Conservation (phyloP, 495 filamentous ascomycete genomes). For the Sabuloglossum arenarium region DNA sequence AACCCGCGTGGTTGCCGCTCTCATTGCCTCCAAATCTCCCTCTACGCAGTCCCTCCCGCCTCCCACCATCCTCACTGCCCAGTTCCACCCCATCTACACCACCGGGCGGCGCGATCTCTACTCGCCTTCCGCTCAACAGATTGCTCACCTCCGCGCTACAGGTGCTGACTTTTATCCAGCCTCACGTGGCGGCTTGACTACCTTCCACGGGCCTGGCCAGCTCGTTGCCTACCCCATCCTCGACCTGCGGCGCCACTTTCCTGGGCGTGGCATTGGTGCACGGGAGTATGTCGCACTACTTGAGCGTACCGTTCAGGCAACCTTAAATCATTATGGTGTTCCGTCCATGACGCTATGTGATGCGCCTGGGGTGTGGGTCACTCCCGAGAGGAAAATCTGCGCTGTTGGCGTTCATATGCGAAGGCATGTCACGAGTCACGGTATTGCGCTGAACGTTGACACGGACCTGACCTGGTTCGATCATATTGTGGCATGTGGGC, state of each 20-base stretch:
- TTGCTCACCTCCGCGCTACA: conserved; percentile 18
- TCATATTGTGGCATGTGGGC: conserved; percentile 70
- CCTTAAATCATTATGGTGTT: conserved; percentile 35
- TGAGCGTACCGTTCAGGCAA: conserved; percentile 50
- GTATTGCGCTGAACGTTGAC: conserved; percentile 62
- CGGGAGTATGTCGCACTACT: conserved; percentile 54
- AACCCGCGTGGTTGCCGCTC: conserved; percentile 19
- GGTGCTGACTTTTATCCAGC: conserved; percentile 46
- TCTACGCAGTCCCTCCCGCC: conserved; percentile 27
- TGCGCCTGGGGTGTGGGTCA: conserved; percentile 68
- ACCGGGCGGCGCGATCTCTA: conserved; percentile 63
- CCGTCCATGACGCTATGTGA: conserved; percentile 22
- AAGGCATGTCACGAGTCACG: conserved; percentile 67
- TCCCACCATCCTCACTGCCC: conserved; percentile 63
- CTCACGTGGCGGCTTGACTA: conserved; percentile 72
- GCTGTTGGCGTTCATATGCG: conserved; percentile 77
- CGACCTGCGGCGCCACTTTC: conserved; percentile 38
- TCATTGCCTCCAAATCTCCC: conserved; percentile 27
- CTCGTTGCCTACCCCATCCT: conserved; percentile 75
- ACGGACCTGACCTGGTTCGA: conserved; percentile 51
- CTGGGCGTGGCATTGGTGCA: conserved; percentile 21
- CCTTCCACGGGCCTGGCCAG: conserved; percentile 91
- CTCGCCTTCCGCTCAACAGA: conserved; percentile 16
- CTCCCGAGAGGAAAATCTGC: conserved; percentile 48
- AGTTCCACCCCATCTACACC: conserved; percentile 72